Conservation (phyloP, 2,329 filamentous ascomycete species). For the Xylariaceae sp. region DNA sequence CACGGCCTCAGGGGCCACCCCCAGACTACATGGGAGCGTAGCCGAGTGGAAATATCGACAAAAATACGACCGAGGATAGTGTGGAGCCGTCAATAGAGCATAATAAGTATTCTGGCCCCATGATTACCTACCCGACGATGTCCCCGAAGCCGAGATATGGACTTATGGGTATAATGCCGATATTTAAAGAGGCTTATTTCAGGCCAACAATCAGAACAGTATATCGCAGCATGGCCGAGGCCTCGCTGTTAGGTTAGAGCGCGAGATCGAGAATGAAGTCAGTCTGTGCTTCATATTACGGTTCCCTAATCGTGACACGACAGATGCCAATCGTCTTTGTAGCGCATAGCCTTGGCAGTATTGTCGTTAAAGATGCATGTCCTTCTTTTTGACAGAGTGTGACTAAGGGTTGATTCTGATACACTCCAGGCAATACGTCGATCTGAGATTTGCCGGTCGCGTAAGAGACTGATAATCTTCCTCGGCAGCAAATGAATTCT, state of each 20-base stretch:
- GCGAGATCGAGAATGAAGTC: conserved; percentile 31
- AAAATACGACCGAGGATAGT: not conserved
- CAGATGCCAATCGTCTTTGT: conserved; percentile 34
- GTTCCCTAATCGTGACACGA: not conserved
- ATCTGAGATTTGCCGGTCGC: conserved; percentile 22
- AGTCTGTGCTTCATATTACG: not conserved
- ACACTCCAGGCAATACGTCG: conserved; percentile 28
- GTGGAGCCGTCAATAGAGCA: not conserved
- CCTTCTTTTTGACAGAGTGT: not conserved
- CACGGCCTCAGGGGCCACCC: conserved; percentile 7
- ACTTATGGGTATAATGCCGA: conserved; percentile 41
- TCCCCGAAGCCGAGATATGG: conserved; percentile 35
- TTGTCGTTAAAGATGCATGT: conserved; percentile 35
- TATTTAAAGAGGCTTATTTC: conserved; percentile 32
- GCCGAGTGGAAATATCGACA: not conserved
- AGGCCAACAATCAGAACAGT: conserved; percentile 36
- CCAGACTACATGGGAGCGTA: conserved; percentile 1
- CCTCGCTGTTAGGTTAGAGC: conserved; percentile 27
- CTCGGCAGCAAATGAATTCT: too few relatives aligned
- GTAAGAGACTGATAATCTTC: conserved; percentile 34
- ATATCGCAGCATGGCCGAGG: conserved; percentile 35
- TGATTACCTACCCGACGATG: too few relatives aligned
- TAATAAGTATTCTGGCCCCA: too few relatives aligned
- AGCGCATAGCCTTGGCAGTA: conserved; percentile 37
- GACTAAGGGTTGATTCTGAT: not conserved